A percentile compares a stretch with the other conserved stretches of the same genome.
phyloP scores from a whole-genome alignment of 768 basidiomycete species.

The Pulveroboletus sp. region DNA sequence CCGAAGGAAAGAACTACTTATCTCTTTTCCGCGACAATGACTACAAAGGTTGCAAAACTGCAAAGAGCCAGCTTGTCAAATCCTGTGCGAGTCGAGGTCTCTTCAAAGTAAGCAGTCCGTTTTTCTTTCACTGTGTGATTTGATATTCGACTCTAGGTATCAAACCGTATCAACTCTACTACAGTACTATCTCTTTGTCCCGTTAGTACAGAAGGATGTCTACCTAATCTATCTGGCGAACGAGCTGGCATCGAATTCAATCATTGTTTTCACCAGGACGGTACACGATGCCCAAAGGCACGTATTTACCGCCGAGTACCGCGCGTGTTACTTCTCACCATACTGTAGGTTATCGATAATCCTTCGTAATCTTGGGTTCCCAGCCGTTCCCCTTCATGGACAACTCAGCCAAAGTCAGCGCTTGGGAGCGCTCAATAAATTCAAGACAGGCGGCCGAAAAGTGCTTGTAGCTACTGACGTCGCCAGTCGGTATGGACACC shows the following conservation, averaged over 20 bases:
- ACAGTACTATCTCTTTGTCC: slow-evolving; percentile 94
- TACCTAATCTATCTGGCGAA: slow-evolving; percentile 88
- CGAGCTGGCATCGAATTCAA: slow-evolving; percentile 84
- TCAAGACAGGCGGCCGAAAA: slow-evolving; percentile 89
- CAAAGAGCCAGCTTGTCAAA: slow-evolving; percentile 91
- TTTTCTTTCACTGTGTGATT: background rate
- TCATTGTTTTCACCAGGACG: slow-evolving; percentile 95
- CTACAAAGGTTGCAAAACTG: slow-evolving; percentile 94
- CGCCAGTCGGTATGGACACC: slow-evolving; percentile 69
- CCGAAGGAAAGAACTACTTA: slow-evolving; percentile 94
- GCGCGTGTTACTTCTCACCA: background rate
- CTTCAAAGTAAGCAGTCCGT: slow-evolving; percentile 66
- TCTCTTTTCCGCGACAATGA: slow-evolving; percentile 98
- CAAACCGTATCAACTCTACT: slow-evolving; percentile 93
- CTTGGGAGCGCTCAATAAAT: slow-evolving; percentile 89
- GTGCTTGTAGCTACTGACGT: slow-evolving; percentile 96
- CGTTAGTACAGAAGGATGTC: slow-evolving; percentile 86
- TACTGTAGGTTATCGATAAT: slow-evolving; percentile 73
- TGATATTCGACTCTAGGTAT: slow-evolving; percentile 54
- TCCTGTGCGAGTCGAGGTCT: slow-evolving; percentile 91
- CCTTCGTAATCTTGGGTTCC: slow-evolving; percentile 85
- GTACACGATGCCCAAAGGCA: slow-evolving; percentile 88
- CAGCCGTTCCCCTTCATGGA: slow-evolving; percentile 93
- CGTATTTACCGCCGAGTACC: slow-evolving; percentile 5
- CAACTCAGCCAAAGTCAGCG: slow-evolving; percentile 92